These are phyloP conservation scores for Fusarium zealandicum DNA, from an alignment of 2,329 filamentous ascomycete species.

Conservation along the genomic window DNA sequence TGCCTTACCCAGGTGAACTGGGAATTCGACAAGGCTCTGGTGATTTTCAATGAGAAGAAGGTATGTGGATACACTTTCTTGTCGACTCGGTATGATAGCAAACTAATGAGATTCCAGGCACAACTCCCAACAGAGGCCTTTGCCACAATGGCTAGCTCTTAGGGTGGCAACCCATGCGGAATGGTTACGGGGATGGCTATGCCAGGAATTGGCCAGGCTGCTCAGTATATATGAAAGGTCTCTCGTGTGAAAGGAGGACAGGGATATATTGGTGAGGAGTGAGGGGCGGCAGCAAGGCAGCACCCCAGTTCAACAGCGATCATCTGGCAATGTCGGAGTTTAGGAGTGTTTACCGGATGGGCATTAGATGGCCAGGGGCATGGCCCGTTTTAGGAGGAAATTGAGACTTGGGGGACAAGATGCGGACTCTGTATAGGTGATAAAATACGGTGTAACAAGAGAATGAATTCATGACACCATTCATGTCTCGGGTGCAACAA, in stretches of 20 bases:
- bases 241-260: background rate
- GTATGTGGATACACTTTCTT: constrained; percentile 52
- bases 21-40: constrained; percentile 78
- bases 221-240: constrained; percentile 5
- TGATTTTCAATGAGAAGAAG: constrained; percentile 78
- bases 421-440: constrained; percentile 30
- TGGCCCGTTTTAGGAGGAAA: constrained; percentile 8
- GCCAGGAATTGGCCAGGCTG: background rate
- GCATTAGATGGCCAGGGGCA: constrained; percentile 17
- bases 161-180: constrained; percentile 14
- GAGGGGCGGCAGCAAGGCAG: background rate
- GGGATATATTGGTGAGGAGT: constrained; percentile 8
- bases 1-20: constrained; percentile 82
- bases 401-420: constrained; percentile 5
- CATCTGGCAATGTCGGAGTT: constrained; percentile 37
- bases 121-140: constrained; percentile 60
- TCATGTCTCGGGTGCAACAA: background rate
- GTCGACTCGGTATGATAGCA: background rate
- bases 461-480: constrained; percentile 20
- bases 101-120: constrained; percentile 44
- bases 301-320: constrained; percentile 24
- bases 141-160: constrained; percentile 23
- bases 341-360: constrained; percentile 18
- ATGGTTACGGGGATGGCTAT: background rate
- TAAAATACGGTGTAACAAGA: constrained; percentile 21